Percentiles rank a stretch among this genome's conserved stretches.
phyloP scores from a whole-genome alignment of 352 stramenopile species.

The Pythium dissotocum region DNA sequence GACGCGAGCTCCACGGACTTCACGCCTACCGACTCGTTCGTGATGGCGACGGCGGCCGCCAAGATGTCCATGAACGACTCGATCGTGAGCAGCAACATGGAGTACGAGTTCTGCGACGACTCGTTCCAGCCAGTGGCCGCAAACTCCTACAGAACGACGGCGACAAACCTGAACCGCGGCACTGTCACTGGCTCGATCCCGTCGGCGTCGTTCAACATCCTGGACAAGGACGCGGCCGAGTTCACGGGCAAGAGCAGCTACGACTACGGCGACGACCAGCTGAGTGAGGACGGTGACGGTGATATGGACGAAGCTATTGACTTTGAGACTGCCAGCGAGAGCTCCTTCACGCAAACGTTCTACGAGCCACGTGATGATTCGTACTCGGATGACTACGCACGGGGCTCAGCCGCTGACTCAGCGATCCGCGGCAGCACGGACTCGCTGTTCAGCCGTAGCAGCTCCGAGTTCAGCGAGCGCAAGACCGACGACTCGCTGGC shows the following conservation, averaged over 20 bases:
- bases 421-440: constrained; percentile 26
- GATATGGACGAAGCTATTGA: constrained; percentile 10
- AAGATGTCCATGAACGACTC: constrained; percentile 14
- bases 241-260: constrained; percentile 19
- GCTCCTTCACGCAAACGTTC: not conserved
- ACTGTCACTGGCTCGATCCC: not conserved
- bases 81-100: constrained; percentile 29
- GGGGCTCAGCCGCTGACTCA: constrained; percentile 16
- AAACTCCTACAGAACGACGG: not conserved
- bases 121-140: constrained; percentile 12
- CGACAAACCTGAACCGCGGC: not conserved
- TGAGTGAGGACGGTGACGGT: constrained; percentile 22
- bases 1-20: constrained; percentile 13
- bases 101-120: constrained; percentile 28
- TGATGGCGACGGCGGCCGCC: not conserved
- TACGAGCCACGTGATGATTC: constrained; percentile 15
- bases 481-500: constrained; percentile 13
- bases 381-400: constrained; percentile 19
- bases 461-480: constrained; percentile 23
- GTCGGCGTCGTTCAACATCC: constrained; percentile 11
- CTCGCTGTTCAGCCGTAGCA: constrained; percentile 30
- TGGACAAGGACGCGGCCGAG: constrained; percentile 1
- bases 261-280: constrained; percentile 19
- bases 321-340: constrained; percentile 18
- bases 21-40: constrained; percentile 19